Evolutionary conservation across 2,329 filamentous ascomycete genomes (phyloP).

Genomic region (Stagonosporopsis vannaccii): DNA sequence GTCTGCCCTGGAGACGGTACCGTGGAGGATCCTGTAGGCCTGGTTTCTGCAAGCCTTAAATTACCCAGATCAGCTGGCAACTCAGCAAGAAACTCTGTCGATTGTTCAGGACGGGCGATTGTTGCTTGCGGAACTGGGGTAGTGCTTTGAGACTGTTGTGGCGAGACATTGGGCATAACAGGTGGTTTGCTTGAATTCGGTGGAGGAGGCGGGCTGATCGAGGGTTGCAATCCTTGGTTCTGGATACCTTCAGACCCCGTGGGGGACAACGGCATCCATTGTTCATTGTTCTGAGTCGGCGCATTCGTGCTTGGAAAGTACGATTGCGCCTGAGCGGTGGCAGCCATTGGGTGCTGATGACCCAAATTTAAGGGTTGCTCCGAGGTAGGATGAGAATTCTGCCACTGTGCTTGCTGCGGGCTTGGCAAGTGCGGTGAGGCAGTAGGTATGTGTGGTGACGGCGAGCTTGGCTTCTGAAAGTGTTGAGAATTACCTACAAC

Average conservation of each 20-base stretch:
- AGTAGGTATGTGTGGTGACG: conserved; percentile 20
- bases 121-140: conserved; percentile 21
- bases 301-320: conserved; percentile 19
- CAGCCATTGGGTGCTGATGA: conserved; percentile 1
- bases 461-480: conserved; percentile 13
- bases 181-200: conserved; percentile 19
- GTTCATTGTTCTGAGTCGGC: conserved; percentile 22
- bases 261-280: conserved; percentile 34
- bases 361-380: conserved; percentile 4
- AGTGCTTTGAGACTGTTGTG: conserved; percentile 21
- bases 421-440: conserved; percentile 20
- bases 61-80: conserved; percentile 44
- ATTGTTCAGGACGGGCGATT: conserved; percentile 10
- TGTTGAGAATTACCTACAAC: conserved; percentile 28
- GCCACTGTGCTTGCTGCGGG: conserved; percentile 21
- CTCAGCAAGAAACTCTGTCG: conserved; percentile 44
- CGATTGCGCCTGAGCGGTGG: conserved; percentile 4
- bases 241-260: conserved; percentile 21
- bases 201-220: conserved; percentile 31
- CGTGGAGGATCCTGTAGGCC: conserved; percentile 14
- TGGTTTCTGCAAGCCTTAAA: conserved; percentile 29
- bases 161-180: conserved; percentile 15
- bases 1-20: conserved; percentile 11
- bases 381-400: not conserved
- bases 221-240: conserved; percentile 15